Conservation (phyloP, 2,329 filamentous ascomycete genomes). For the Mycocentrospora acerina region DNA sequence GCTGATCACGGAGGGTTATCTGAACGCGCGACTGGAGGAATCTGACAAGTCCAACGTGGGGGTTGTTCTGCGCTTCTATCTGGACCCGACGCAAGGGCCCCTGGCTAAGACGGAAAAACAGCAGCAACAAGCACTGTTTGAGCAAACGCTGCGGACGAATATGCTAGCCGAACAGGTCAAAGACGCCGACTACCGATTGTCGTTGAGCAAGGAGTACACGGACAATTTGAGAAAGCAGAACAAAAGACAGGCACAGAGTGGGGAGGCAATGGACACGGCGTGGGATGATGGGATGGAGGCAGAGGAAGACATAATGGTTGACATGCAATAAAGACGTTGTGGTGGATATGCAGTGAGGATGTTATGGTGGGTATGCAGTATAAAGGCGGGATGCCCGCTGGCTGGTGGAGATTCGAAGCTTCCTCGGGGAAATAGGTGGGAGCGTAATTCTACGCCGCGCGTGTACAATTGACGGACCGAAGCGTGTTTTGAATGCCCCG, state of each 20-base stretch:
- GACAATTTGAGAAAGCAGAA: constrained; percentile 53
- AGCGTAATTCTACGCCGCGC: constrained; percentile 4
- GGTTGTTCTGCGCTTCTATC: constrained; percentile 58
- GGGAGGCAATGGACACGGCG: constrained; percentile 40
- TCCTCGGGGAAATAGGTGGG: too few species aligned
- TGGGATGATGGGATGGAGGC: constrained; percentile 37
- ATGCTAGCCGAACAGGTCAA: constrained; percentile 54
- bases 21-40: constrained; percentile 55
- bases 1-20: constrained; percentile 53
- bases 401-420: too few species aligned
- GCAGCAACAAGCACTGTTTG: constrained; percentile 48
- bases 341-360: background rate
- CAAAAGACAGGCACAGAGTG: constrained; percentile 40
- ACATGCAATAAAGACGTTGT: constrained; percentile 30
- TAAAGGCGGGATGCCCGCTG: too few species aligned
- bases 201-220: constrained; percentile 61
- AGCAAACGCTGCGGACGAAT: constrained; percentile 54
- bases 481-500: too few species aligned
- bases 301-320: constrained; percentile 45
- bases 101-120: constrained; percentile 43
- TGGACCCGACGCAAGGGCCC: constrained; percentile 39
- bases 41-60: constrained; percentile 38
- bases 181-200: constrained; percentile 57
- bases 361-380: too few species aligned
- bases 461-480: background rate